A percentile compares a stretch with the other conserved stretches of the same genome.
Conservation (phyloP, 225 moss, liverwort and hornwort genomes). For the Pseudoscleropodium purum region DNA sequence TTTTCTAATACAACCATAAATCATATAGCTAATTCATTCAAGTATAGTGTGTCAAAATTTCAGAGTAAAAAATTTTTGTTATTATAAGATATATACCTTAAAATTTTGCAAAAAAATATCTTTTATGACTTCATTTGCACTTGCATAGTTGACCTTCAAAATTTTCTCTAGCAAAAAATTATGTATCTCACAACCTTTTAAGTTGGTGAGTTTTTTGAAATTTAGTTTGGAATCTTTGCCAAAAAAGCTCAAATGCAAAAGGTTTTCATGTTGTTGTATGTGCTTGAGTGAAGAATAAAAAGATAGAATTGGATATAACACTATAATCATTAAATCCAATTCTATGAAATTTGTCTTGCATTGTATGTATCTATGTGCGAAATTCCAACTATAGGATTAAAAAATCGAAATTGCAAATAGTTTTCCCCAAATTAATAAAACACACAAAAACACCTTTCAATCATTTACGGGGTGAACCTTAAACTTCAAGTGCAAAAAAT, state of each 20-base stretch:
- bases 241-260: background rate
- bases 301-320: fast-evolving
- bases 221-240: background rate
- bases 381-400: background rate
- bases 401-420: background rate
- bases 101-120: no score
- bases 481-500: background rate
- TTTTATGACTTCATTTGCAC: no score
- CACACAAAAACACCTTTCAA: background rate
- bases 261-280: fast-evolving
- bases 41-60: background rate
- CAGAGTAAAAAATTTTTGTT: background rate
- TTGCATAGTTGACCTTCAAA: no score
- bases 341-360: background rate
- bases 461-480: background rate
- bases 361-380: fast-evolving
- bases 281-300: background rate
- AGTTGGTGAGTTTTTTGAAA: background rate
- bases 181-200: background rate
- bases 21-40: no score
- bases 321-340: background rate
- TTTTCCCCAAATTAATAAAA: no score
- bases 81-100: background rate
- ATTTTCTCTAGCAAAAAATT: background rate
- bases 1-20: no score